These are phyloP conservation scores for Candida sp. DNA, from an alignment of 1,139 yeast species.

Conservation along the genomic window DNA sequence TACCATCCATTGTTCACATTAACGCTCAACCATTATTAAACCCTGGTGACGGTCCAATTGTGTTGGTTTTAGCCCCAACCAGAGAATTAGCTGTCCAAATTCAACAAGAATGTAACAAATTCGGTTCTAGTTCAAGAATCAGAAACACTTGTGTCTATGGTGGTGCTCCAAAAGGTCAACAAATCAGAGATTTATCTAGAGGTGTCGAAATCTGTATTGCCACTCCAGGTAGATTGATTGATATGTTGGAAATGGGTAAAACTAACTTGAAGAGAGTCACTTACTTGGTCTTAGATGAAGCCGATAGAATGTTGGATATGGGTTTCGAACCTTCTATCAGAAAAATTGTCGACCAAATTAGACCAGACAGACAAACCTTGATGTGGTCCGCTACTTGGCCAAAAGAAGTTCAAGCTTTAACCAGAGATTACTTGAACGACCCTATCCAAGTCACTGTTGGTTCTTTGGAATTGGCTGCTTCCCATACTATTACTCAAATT, in stretches of 20 bases:
- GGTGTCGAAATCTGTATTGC: slow-evolving; percentile 97
- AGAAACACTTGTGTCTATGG: slow-evolving; percentile 98
- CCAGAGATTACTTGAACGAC: slow-evolving; percentile 86
- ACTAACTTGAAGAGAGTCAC: slow-evolving; percentile 96
- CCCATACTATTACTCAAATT: slow-evolving; percentile 91
- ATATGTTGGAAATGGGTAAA: slow-evolving; percentile 93
- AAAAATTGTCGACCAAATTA: slow-evolving; percentile 90
- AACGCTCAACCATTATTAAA: slow-evolving; percentile 93
- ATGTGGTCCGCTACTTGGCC: slow-evolving; percentile 99
- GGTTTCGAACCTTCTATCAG: slow-evolving; percentile 97
- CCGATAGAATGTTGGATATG: slow-evolving; percentile 96
- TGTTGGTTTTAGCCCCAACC: slow-evolving; percentile 94
- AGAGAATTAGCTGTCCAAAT: slow-evolving; percentile 99
- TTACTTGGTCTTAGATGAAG: slow-evolving; percentile 95
- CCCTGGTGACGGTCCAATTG: slow-evolving; percentile 98
- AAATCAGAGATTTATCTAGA: slow-evolving; percentile 89
- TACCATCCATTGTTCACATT: slow-evolving; percentile 96
- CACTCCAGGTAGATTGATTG: slow-evolving; percentile 98
- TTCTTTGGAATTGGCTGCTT: slow-evolving; percentile 92
- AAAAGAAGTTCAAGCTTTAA: slow-evolving; percentile 90
- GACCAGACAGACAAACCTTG: slow-evolving; percentile 97
- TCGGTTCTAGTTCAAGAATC: slow-evolving; percentile 87
- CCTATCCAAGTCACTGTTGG: slow-evolving; percentile 97
- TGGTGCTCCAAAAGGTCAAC: slow-evolving; percentile 99
- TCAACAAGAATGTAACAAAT: slow-evolving; percentile 93